These are phyloP conservation scores for Chaetoceros tenuissimus DNA, from an alignment of 108 stramenopile genomes.

Conservation along the genomic window DNA sequence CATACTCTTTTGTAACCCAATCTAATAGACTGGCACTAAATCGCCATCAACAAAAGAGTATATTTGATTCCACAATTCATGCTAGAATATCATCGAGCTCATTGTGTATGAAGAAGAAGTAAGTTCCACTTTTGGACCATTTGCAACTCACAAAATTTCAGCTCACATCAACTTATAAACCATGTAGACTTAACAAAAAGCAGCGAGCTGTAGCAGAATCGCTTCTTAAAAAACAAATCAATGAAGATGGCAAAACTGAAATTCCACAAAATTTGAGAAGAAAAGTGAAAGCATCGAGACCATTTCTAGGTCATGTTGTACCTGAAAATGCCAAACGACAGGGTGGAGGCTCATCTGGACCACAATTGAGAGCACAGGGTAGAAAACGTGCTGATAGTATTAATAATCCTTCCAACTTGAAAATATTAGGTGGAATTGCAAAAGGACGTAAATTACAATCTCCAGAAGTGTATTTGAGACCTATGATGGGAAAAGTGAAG, in stretches of 20 bases:
- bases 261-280: conserved; percentile 73
- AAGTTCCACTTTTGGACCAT: no score
- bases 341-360: conserved; percentile 45
- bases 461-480: conserved; percentile 89
- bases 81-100: no score
- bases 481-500: conserved; percentile 97
- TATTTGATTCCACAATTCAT: no score
- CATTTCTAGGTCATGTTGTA: conserved; percentile 62
- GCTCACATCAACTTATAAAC: no score
- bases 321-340: conserved; percentile 34
- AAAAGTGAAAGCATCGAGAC: conserved; percentile 57
- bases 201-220: background rate
- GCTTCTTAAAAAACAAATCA: background rate
- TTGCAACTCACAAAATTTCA: no score
- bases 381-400: conserved; percentile 49
- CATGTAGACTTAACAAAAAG: background rate
- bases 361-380: conserved; percentile 66
- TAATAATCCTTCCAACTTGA: conserved; percentile 71
- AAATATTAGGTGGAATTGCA: conserved; percentile 70
- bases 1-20: no score
- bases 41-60: no score
- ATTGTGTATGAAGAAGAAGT: no score
- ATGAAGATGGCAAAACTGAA: background rate
- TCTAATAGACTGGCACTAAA: no score
- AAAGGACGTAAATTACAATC: conserved; percentile 77